Evolutionary conservation across 2,329 filamentous ascomycete genomes (phyloP).

Genomic region (Diaporthe ilicicola): DNA sequence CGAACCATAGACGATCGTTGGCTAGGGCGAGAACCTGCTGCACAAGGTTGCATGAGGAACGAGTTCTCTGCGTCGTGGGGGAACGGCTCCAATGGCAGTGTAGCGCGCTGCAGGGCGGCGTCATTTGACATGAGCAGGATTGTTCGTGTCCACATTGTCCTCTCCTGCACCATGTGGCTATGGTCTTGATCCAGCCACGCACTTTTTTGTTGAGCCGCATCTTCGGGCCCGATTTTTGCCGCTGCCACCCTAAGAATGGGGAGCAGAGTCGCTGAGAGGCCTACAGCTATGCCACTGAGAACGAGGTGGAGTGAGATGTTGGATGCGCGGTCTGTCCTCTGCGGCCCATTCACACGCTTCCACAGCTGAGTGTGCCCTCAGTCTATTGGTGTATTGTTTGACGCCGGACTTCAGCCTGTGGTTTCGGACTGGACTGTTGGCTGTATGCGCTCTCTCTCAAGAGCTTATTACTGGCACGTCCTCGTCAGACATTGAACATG

Average conservation of each 20-base stretch:
- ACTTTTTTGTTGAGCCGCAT: constrained; percentile 24
- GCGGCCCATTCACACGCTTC: constrained; percentile 5
- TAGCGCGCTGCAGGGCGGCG: constrained; percentile 16
- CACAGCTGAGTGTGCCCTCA: neutral
- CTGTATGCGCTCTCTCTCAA: neutral
- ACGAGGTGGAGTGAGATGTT: neutral
- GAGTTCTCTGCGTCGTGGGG: constrained; percentile 10
- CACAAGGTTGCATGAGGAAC: constrained; percentile 12
- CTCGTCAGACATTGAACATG: constrained; percentile 7
- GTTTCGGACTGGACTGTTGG: neutral
- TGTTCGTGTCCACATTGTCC: neutral
- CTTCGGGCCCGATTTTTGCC: constrained; percentile 16
- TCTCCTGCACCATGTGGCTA: too few relatives aligned
- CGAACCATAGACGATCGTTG: neutral
- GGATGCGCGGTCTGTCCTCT: neutral
- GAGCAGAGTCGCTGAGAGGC: neutral
- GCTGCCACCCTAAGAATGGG: neutral
- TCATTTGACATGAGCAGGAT: constrained; percentile 23
- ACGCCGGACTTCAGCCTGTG: neutral
- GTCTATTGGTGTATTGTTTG: neutral
- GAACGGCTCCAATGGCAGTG: constrained; percentile 10
- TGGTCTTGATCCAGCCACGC: neutral
- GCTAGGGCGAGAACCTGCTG: neutral
- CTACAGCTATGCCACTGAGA: neutral
- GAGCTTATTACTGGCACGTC: neutral